Conservation (phyloP, 2,329 filamentous ascomycete species). For the Sporothrix schenckii region DNA sequence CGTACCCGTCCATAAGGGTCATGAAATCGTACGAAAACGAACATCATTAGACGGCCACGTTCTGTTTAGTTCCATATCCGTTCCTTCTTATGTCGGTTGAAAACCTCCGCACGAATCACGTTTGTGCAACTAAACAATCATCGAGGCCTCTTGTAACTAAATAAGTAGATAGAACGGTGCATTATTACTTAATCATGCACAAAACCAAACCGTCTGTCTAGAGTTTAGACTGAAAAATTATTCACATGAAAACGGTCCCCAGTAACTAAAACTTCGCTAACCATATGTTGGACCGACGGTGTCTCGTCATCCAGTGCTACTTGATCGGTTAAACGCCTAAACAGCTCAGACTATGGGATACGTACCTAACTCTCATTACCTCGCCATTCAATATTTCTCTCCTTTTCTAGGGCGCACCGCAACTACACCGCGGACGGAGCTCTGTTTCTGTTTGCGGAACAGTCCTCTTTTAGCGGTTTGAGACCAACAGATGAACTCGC, state of each 20-base stretch:
- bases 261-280: too few relatives aligned
- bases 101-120: not conserved
- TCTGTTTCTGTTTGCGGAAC: constrained; percentile 11
- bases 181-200: too few relatives aligned
- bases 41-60: not conserved
- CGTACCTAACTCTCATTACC: too few relatives aligned
- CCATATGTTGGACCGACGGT: not conserved
- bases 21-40: too few relatives aligned
- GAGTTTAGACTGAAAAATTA: too few relatives aligned
- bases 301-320: not conserved
- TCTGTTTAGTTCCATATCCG: not conserved
- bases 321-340: constrained; percentile 1
- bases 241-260: too few relatives aligned
- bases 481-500: not conserved
- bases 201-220: too few relatives aligned
- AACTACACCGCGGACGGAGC: not conserved
- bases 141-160: not conserved
- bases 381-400: too few relatives aligned
- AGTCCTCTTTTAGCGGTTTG: not conserved
- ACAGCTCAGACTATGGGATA: not conserved
- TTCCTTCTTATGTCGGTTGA: not conserved
- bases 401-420: not conserved
- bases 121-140: not conserved
- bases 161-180: not conserved
- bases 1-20: too few relatives aligned